A percentile compares a stretch with the other conserved stretches of the same genome.
phyloP scores from a whole-genome alignment of 805 yeast species.

The Cyberlindnera xishuangbannaensis region DNA sequence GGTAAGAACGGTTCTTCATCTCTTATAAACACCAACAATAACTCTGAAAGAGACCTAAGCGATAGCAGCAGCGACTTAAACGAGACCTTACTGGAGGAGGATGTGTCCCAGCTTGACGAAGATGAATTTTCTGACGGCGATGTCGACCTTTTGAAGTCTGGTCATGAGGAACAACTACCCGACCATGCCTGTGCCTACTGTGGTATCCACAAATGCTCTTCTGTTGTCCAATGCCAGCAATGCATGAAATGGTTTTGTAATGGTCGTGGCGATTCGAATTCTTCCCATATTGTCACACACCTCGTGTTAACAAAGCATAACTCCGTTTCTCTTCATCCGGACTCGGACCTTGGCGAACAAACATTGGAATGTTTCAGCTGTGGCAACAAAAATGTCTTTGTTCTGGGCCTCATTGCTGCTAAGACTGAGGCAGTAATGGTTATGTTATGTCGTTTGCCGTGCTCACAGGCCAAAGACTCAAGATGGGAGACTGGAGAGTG shows the following conservation, averaged over 20 bases:
- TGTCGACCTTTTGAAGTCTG: slow-evolving; percentile 13
- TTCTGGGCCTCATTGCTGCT: slow-evolving; percentile 83
- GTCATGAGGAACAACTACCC: slow-evolving; percentile 23
- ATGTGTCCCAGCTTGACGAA: slow-evolving; percentile 3
- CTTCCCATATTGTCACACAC: slow-evolving; percentile 80
- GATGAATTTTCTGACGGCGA: slow-evolving; percentile 13
- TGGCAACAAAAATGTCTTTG: slow-evolving; percentile 74
- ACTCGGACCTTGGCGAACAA: slow-evolving; percentile 82
- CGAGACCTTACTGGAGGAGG: slow-evolving; percentile 2
- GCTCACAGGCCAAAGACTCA: slow-evolving; percentile 68
- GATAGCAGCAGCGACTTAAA: neutral
- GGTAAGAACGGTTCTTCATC: neutral
- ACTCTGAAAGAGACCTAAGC: slow-evolving; percentile 1
- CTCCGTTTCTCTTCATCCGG: slow-evolving; percentile 66
- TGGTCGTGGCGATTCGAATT: slow-evolving; percentile 44
- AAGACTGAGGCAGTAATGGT: slow-evolving; percentile 84
- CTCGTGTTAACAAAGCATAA: slow-evolving; percentile 76
- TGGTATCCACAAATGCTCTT: slow-evolving; percentile 57
- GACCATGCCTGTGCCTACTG: slow-evolving; percentile 62
- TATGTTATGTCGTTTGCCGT: slow-evolving; percentile 80
- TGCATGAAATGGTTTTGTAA: slow-evolving; percentile 92
- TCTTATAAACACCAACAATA: neutral
- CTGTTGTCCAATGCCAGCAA: slow-evolving; percentile 68
- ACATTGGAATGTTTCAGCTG: slow-evolving; percentile 86
- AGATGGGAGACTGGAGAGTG: slow-evolving; percentile 87